These are phyloP conservation scores for Teratosphaeria pseudoeucalypti DNA, from an alignment of 2,329 filamentous ascomycete genomes.

Conservation along the genomic window DNA sequence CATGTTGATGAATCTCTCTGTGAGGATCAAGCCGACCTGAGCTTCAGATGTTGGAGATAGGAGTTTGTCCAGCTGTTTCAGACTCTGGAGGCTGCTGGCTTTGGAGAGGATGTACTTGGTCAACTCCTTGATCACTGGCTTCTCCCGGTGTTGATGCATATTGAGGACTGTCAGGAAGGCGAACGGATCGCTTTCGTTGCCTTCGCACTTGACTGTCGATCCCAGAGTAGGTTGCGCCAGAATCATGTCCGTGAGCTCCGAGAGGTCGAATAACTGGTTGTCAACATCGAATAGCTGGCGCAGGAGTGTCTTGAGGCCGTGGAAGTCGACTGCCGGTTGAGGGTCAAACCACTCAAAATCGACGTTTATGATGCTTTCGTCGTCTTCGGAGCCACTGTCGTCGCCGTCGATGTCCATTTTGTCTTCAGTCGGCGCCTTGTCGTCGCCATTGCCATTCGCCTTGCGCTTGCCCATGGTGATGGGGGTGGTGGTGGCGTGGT, in stretches of 20 bases:
- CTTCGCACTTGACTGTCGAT: conserved; percentile 94
- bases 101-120: conserved; percentile 58
- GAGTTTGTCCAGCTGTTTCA: conserved; percentile 28
- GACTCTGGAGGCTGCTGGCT: conserved; percentile 24
- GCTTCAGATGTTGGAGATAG: conserved; percentile 26
- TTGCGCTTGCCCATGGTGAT: conserved; percentile 43
- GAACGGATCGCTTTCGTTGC: conserved; percentile 84
- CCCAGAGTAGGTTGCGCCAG: conserved; percentile 78
- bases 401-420: conserved; percentile 30
- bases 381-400: conserved; percentile 20
- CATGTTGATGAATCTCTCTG: conserved; percentile 92
- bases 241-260: conserved; percentile 74
- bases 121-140: conserved; percentile 58
- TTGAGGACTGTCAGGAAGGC: conserved; percentile 86
- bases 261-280: conserved; percentile 74
- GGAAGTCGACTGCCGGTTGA: conserved; percentile 79
- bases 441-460: conserved; percentile 35
- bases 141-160: conserved; percentile 62
- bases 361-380: conserved; percentile 44
- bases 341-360: conserved; percentile 99
- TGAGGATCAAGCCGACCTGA: conserved; percentile 76
- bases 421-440: conserved; percentile 34
- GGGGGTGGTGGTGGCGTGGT: neutral
- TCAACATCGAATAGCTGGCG: conserved; percentile 91
- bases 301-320: conserved; percentile 80